phyloP scores from a whole-genome alignment of 2,329 filamentous ascomycete genomes.

The Alternaria gaisen region DNA sequence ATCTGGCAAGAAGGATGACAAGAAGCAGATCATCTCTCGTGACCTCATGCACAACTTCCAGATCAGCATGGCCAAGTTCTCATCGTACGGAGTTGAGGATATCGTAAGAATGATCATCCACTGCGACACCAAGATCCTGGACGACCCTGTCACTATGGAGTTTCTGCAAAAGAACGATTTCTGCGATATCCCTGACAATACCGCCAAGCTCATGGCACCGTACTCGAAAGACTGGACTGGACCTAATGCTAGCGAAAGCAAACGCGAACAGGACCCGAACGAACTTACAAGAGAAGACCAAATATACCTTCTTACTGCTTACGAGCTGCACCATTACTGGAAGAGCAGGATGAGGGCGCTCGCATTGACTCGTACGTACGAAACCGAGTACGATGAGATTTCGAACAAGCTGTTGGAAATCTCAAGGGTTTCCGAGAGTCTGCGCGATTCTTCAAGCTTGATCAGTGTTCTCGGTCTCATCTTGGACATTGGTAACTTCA shows the following conservation, averaged over 20 bases:
- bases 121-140: slow-evolving; percentile 87
- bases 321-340: slow-evolving; percentile 97
- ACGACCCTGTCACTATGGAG: slow-evolving; percentile 93
- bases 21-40: slow-evolving; percentile 94
- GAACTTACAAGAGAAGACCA: slow-evolving; percentile 96
- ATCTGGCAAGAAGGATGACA: slow-evolving; percentile 82
- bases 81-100: slow-evolving; percentile 82
- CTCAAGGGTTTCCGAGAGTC: slow-evolving; percentile 85
- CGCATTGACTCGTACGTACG: slow-evolving; percentile 81
- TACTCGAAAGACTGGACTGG: slow-evolving; percentile 98
- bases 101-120: slow-evolving; percentile 94
- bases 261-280: slow-evolving; percentile 82
- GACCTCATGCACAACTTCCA: slow-evolving; percentile 68
- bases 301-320: slow-evolving; percentile 91
- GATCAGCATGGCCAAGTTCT: slow-evolving; percentile 94
- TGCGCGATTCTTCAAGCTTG: slow-evolving; percentile 88
- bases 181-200: slow-evolving; percentile 91
- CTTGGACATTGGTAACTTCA: slow-evolving; percentile 98
- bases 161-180: slow-evolving; percentile 93
- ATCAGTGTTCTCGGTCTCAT: slow-evolving; percentile 98
- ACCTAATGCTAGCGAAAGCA: slow-evolving; percentile 78
- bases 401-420: slow-evolving; percentile 84
- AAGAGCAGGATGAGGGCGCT: slow-evolving; percentile 96
- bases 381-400: slow-evolving; percentile 91
- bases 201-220: slow-evolving; percentile 87